Conservation (phyloP, 768 basidiomycete species). For the Gloeophyllum trabeum region DNA sequence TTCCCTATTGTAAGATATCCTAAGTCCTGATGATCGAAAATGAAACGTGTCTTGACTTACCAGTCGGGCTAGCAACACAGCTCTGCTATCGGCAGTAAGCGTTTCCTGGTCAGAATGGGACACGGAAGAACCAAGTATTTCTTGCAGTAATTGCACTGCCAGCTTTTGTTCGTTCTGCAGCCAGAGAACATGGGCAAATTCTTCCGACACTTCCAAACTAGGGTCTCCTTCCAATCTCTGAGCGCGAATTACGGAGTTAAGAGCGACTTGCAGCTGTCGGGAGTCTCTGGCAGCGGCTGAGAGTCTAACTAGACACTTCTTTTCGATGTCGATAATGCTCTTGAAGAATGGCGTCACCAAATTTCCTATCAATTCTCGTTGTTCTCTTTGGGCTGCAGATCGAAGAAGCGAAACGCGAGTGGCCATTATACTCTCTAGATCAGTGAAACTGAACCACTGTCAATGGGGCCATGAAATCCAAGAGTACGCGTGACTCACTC, state of each 20-base stretch:
- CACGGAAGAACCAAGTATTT: conserved; percentile 15
- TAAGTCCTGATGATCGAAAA: neutral
- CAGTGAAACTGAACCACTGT: conserved; percentile 44
- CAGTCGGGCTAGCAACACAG: conserved; percentile 48
- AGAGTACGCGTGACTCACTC: conserved; percentile 36
- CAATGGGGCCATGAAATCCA: conserved; percentile 6
- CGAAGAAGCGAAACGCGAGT: conserved; percentile 76
- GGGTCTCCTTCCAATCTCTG: conserved; percentile 41
- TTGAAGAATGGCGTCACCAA: conserved; percentile 41
- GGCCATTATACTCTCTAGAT: conserved; percentile 69
- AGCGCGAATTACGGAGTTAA: conserved; percentile 77
- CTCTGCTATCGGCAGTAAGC: conserved; percentile 12
- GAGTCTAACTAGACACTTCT: conserved; percentile 55
- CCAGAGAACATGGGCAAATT: conserved; percentile 90
- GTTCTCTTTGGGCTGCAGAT: conserved; percentile 57
- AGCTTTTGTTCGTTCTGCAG: conserved; percentile 72
- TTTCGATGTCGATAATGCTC: conserved; percentile 50
- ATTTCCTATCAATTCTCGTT: conserved; percentile 68
- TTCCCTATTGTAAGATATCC: conserved; percentile 40
- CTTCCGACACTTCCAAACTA: conserved; percentile 52
- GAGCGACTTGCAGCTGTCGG: conserved; percentile 65
- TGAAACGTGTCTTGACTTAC: conserved; percentile 31
- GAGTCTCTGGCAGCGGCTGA: conserved; percentile 61
- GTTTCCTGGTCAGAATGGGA: conserved; percentile 4
- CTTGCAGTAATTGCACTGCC: conserved; percentile 64